These are phyloP conservation scores for Biscutella laevigata DNA, from an alignment of 441 rosid genomes.

Conservation along the genomic window DNA sequence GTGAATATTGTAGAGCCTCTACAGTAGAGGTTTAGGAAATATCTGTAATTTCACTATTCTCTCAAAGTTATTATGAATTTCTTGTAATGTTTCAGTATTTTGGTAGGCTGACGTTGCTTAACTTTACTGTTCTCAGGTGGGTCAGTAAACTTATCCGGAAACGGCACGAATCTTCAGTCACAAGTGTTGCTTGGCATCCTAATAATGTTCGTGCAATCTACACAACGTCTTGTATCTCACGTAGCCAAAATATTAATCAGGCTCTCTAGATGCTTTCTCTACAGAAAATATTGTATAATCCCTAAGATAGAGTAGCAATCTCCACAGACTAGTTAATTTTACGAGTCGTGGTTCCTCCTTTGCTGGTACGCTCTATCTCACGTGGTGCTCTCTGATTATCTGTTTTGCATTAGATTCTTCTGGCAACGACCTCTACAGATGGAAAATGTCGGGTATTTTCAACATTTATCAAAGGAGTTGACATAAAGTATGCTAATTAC, in stretches of 20 bases:
- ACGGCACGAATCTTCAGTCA: constrained; percentile 85
- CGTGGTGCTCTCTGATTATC: not conserved
- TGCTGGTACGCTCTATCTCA: no score
- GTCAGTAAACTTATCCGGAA: constrained; percentile 92
- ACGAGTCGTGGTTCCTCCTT: not conserved
- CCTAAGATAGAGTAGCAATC: not conserved
- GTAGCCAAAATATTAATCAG: not conserved
- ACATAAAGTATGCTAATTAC: constrained; percentile 49
- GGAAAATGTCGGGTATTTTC: constrained; percentile 95
- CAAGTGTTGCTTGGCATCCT: constrained; percentile 96
- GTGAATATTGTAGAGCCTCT: not conserved
- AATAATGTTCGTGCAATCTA: constrained; percentile 60
- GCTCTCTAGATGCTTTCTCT: not conserved
- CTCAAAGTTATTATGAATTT: no score
- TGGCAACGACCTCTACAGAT: constrained; percentile 95
- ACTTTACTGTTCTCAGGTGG: constrained; percentile 61
- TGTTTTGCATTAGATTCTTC: constrained; percentile 52
- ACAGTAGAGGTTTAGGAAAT: not conserved
- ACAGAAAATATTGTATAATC: not conserved
- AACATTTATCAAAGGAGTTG: constrained; percentile 96
- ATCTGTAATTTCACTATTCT: no score
- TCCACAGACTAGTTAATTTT: not conserved
- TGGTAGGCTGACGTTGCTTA: constrained; percentile 17
- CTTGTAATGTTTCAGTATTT: not conserved
- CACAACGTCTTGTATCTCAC: constrained; percentile 2